Percentiles rank a stretch among this genome's conserved stretches.
These are phyloP conservation scores for Penicillium vulpinum DNA, from an alignment of 2,329 filamentous ascomycete species.

Conservation along the genomic window DNA sequence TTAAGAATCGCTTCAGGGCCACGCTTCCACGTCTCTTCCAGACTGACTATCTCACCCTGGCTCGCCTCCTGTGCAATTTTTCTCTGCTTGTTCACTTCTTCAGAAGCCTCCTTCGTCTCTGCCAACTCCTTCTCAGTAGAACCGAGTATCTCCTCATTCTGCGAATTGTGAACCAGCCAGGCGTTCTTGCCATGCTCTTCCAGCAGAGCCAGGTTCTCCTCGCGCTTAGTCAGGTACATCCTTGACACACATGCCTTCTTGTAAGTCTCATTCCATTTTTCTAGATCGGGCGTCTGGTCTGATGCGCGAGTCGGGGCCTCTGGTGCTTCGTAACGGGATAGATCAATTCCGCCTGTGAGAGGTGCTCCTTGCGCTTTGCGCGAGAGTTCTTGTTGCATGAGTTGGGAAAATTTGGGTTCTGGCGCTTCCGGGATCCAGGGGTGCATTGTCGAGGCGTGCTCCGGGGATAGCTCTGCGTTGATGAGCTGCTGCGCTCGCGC, in stretches of 20 bases:
- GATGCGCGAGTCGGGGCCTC: constrained; percentile 54
- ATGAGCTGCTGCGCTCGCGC: constrained; percentile 70
- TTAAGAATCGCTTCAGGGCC: constrained; percentile 79
- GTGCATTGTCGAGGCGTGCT: constrained; percentile 54
- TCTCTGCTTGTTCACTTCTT: constrained; percentile 70
- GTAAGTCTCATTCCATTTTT: constrained; percentile 54
- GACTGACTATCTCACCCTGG: constrained; percentile 67
- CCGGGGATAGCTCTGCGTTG: constrained; percentile 59
- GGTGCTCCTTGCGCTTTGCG: constrained; percentile 65
- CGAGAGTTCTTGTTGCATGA: constrained; percentile 67
- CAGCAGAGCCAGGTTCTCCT: constrained; percentile 69
- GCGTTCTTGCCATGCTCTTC: constrained; percentile 83
- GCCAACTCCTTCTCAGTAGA: constrained; percentile 73
- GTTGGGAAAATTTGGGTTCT: constrained; percentile 60
- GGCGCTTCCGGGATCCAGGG: constrained; percentile 58
- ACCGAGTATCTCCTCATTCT: constrained; percentile 70
- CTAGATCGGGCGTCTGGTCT: constrained; percentile 35
- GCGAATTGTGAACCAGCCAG: constrained; percentile 83
- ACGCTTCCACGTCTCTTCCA: constrained; percentile 77
- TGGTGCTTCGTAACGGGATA: constrained; percentile 79
- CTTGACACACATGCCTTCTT: constrained; percentile 59
- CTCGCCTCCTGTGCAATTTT: constrained; percentile 69
- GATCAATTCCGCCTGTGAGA: constrained; percentile 65
- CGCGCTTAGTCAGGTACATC: constrained; percentile 57
- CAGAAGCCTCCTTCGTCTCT: constrained; percentile 65